These are phyloP conservation scores for Vitis riparia DNA, from an alignment of 164 flowering plant genomes.

Conservation along the genomic window DNA sequence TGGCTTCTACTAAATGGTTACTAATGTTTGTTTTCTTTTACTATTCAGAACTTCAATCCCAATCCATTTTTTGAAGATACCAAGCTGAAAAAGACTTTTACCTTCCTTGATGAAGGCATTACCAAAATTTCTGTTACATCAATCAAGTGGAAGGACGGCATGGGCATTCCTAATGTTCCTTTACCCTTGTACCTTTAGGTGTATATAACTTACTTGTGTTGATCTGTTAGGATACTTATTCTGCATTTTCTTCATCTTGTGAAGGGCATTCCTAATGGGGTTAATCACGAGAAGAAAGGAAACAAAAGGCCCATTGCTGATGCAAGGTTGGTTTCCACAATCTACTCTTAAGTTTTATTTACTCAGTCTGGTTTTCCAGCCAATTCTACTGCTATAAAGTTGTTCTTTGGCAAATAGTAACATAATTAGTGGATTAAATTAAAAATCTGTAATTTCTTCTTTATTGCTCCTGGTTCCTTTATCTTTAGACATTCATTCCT, in stretches of 20 bases:
- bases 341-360: no score
- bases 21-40: background rate
- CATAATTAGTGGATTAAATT: no score
- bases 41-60: slow-evolving; percentile 40
- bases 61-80: slow-evolving; percentile 53
- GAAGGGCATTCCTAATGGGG: slow-evolving; percentile 46
- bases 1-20: background rate
- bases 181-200: background rate
- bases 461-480: no score
- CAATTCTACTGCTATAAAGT: no score
- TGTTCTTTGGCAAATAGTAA: no score
- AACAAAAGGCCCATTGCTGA: slow-evolving; percentile 37
- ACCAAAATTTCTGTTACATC: slow-evolving; percentile 43
- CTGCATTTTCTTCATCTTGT: slow-evolving; percentile 1
- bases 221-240: background rate
- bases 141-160: slow-evolving; percentile 59
- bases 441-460: no score
- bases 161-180: slow-evolving; percentile 44
- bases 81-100: slow-evolving; percentile 43
- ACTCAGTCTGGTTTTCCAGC: no score
- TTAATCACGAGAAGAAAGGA: slow-evolving; percentile 41
- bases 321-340: slow-evolving; percentile 31
- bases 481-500: no score
- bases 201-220: no score
- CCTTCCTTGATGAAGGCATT: slow-evolving; percentile 47